These are phyloP conservation scores for Didymella segeticola DNA, from an alignment of 2,329 filamentous ascomycete species.

Conservation along the genomic window DNA sequence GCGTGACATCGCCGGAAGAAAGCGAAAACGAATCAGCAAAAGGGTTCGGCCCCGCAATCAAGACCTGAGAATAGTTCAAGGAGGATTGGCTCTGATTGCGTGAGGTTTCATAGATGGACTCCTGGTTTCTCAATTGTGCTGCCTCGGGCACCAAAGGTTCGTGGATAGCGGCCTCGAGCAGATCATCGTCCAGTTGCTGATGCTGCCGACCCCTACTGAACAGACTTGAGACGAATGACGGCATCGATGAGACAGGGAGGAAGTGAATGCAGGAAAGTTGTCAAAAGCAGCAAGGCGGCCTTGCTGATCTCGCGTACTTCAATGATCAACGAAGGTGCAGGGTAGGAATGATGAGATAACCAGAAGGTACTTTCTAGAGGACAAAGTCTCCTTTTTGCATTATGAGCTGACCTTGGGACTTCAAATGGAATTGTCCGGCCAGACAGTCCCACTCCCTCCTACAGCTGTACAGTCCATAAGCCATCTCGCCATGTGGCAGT, in stretches of 20 bases:
- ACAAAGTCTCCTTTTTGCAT: background rate
- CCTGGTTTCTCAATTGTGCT: conserved; percentile 5
- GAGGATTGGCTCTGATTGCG: conserved; percentile 1
- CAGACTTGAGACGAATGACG: background rate
- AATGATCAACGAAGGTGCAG: background rate
- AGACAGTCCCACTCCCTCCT: background rate
- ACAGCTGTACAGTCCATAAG: background rate
- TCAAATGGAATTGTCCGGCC: background rate
- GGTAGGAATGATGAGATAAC: background rate
- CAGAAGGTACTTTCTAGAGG: background rate
- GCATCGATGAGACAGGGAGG: background rate
- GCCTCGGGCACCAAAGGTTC: conserved; percentile 1
- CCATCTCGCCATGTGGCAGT: background rate
- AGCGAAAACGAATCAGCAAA: background rate
- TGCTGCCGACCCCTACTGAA: background rate
- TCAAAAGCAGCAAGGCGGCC: background rate
- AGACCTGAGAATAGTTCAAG: background rate
- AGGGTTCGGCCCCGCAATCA: background rate
- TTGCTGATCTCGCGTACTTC: background rate
- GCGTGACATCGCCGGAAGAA: background rate
- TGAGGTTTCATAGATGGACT: background rate
- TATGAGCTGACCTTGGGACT: background rate
- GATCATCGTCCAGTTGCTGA: background rate
- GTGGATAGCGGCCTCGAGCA: background rate
- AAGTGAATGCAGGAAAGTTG: background rate